Evolutionary conservation across 2,329 filamentous ascomycete genomes (phyloP).

Genomic region (Escovopsis sp.): DNA sequence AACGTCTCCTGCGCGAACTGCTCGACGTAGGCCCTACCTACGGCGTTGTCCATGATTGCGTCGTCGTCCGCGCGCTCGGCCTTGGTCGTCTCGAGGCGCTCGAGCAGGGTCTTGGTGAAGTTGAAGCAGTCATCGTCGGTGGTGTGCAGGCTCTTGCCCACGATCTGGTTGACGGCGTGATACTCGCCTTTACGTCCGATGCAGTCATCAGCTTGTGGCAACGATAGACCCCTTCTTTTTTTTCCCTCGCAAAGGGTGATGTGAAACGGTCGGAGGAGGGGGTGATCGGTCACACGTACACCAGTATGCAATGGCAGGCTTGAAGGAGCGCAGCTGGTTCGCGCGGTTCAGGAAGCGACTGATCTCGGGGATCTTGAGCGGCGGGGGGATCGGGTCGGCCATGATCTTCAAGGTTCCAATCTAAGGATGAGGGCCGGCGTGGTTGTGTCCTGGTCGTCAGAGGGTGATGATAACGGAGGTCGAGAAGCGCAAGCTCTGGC

Average conservation of each 20-base stretch:
- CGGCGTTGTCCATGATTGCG: slow-evolving; percentile 69
- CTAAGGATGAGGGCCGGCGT: too few species aligned
- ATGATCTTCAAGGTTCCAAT: slow-evolving; percentile 36
- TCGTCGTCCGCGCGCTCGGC: slow-evolving; percentile 60
- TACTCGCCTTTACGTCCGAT: slow-evolving; percentile 51
- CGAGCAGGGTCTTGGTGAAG: slow-evolving; percentile 77
- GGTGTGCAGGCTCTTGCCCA: slow-evolving; percentile 64
- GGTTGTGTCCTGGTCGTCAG: too few species aligned
- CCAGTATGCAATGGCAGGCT: slow-evolving; percentile 89
- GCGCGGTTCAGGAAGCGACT: slow-evolving; percentile 72
- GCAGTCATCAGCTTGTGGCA: too few species aligned
- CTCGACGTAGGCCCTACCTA: slow-evolving; percentile 83
- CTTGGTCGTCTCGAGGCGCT: slow-evolving; percentile 57
- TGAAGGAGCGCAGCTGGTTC: slow-evolving; percentile 66
- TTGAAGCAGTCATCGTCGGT: slow-evolving; percentile 60
- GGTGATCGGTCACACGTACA: too few species aligned
- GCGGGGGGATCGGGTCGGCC: slow-evolving; percentile 35
- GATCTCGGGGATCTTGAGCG: slow-evolving; percentile 65
- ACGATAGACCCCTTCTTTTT: too few species aligned
- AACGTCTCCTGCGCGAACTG: slow-evolving; percentile 88
- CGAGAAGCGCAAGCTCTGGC: too few species aligned
- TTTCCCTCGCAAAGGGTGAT: too few species aligned
- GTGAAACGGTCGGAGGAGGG: too few species aligned
- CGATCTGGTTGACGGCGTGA: slow-evolving; percentile 84
- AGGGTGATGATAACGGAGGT: background rate